phyloP scores from a whole-genome alignment of 441 rosid species.

The Adansonia gregorii region DNA sequence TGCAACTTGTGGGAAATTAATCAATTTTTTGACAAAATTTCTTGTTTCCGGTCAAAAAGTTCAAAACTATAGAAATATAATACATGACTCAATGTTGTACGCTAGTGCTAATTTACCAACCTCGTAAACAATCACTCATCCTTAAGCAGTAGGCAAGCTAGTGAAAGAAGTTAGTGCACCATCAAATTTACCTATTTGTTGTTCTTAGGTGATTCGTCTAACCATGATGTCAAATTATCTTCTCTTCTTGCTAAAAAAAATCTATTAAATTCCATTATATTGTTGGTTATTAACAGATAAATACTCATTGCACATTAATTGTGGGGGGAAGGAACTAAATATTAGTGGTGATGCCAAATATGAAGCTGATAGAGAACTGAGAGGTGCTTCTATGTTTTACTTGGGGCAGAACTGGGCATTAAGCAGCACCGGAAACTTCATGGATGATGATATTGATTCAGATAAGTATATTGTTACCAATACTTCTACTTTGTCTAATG shows the following conservation, averaged over 20 bases:
- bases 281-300: conserved; percentile 47
- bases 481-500: conserved; percentile 55
- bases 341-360: conserved; percentile 41
- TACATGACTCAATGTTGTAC: neutral
- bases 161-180: neutral
- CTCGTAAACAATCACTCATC: neutral
- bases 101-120: neutral
- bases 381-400: conserved; percentile 79
- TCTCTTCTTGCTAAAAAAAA: neutral
- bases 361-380: conserved; percentile 56
- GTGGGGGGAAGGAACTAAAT: conserved; percentile 71
- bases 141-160: neutral
- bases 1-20: neutral
- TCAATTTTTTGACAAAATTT: neutral
- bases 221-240: neutral
- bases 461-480: conserved; percentile 59
- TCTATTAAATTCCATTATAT: conserved; percentile 3
- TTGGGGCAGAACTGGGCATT: conserved; percentile 65
- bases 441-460: conserved; percentile 70
- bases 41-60: neutral
- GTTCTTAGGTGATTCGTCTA: neutral
- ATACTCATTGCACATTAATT: conserved; percentile 71
- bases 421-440: conserved; percentile 91
- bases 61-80: neutral
- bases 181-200: neutral